Conservation (phyloP, 495 filamentous ascomycete species). For the Aspergillus taichungensis region DNA sequence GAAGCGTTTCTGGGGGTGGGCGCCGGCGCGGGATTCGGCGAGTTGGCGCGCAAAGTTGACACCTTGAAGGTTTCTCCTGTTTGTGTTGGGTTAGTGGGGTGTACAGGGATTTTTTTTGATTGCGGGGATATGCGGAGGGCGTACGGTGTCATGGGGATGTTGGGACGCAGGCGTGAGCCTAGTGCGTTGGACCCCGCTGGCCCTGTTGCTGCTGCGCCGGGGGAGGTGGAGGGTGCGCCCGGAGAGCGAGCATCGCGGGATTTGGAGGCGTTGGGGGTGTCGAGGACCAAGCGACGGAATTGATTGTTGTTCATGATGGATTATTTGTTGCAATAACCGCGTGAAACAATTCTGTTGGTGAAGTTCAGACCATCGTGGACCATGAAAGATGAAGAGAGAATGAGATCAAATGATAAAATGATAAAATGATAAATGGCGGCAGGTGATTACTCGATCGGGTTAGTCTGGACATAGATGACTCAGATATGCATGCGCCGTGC, state of each 20-base stretch:
- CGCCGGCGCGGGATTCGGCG: slow-evolving; percentile 59
- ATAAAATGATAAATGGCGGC: too few relatives aligned
- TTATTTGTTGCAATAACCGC: neutral
- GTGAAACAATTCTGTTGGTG: too few relatives aligned
- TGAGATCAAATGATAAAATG: too few relatives aligned
- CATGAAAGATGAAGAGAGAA: too few relatives aligned
- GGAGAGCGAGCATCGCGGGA: slow-evolving; percentile 13
- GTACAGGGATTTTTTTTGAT: neutral
- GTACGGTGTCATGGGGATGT: slow-evolving; percentile 83
- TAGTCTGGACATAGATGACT: too few relatives aligned
- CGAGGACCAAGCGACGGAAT: slow-evolving; percentile 78
- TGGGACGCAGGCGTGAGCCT: slow-evolving; percentile 56
- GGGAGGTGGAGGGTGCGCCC: neutral
- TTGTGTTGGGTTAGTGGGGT: slow-evolving; percentile 17
- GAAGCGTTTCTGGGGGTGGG: slow-evolving; percentile 55
- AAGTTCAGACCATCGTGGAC: too few relatives aligned
- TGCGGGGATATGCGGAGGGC: slow-evolving; percentile 8
- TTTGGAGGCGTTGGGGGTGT: slow-evolving; percentile 23
- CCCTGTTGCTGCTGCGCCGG: slow-evolving; percentile 2
- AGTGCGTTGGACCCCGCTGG: slow-evolving; percentile 10
- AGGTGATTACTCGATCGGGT: too few relatives aligned
- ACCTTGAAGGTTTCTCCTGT: slow-evolving; percentile 59
- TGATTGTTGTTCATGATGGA: slow-evolving; percentile 86
- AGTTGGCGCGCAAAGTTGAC: slow-evolving; percentile 80
- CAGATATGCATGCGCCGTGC: too few relatives aligned